Base-by-base conservation (phyloP, 2,329 filamentous ascomycete species). In the Sarocladium strictum region DNA sequence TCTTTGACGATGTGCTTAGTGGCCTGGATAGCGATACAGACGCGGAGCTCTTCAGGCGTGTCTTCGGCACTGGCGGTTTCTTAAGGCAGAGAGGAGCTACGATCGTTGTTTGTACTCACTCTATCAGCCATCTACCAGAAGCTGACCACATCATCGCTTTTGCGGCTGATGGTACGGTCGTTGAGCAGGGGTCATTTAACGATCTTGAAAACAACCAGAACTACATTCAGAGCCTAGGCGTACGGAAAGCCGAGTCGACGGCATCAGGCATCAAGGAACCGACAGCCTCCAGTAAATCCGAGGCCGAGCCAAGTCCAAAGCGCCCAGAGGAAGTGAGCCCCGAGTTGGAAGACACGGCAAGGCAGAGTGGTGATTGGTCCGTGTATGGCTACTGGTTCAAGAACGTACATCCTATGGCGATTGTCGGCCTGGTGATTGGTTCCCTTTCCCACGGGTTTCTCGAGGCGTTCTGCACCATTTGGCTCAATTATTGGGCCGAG, bases 61-160 rank as follows among this genome's bases (percentile, higher is more conserved):
- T 79, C 0, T 70, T 80, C 33, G 71, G 74, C 0, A 54, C 63
- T 0, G 56, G 62, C 0, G 75, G 77, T 0, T 54, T 80, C 1
- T 61, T 77, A 2, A 65, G 67, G 17, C 63, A 60, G 7, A 59
- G 68, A 5, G 65, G 66, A 0, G 65, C 64, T 1, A 78, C 76
- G 1, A 70, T 72, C 0, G 54, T 81, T 1, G 62, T 80, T 1
- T 64, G 68, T 40, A 69, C 64, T 1, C 67, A 71, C 40, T 66
- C 66, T 0, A 57, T 69, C 3, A 59, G 62, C 0, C 63, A 67
- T 45, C 53, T 74, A 3, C 64, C 68, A 0, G 58, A 60, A 33
- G 73, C 65, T 54, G 74, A 81, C 43, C 71, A 76, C 32, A 72
- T 81, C 7, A 71, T 81, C 37, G 74, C 72, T 0, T 68, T 82